phyloP scores from a whole-genome alignment of 2,329 filamentous ascomycete genomes.

The Botrytis sinoallii region DNA sequence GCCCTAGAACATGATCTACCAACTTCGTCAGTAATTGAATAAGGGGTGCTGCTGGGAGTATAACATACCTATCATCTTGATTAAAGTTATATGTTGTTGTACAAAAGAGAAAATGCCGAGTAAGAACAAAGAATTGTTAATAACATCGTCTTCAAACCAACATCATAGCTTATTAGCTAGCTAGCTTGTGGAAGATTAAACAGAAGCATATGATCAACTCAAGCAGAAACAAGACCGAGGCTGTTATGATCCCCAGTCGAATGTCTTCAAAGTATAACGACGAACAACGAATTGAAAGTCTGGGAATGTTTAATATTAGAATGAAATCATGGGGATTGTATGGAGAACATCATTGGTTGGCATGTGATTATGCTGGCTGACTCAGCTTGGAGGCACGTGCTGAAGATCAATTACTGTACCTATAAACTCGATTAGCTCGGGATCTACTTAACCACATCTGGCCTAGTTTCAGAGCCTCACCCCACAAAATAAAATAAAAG shows the following conservation, averaged over 20 bases:
- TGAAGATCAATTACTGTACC: not conserved
- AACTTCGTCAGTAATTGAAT: not conserved
- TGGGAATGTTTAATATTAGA: not conserved
- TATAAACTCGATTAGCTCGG: no score
- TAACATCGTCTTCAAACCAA: slow-evolving; percentile 2
- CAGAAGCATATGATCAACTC: not conserved
- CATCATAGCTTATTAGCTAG: not conserved
- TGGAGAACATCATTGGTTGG: not conserved
- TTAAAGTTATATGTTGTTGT: slow-evolving; percentile 5
- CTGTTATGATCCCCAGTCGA: not conserved
- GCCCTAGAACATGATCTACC: slow-evolving; percentile 82
- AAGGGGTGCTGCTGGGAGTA: not conserved
- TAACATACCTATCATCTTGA: slow-evolving; percentile 19
- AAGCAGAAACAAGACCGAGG: not conserved
- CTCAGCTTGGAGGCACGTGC: not conserved
- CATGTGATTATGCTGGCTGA: slow-evolving; percentile 11
- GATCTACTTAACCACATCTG: no score
- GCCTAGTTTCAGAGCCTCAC: no score
- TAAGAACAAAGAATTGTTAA: slow-evolving; percentile 13
- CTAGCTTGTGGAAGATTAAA: not conserved
- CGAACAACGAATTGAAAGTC: slow-evolving; percentile 3
- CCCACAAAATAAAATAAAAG: no score
- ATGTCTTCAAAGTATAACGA: not conserved
- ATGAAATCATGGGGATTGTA: slow-evolving; percentile 1
- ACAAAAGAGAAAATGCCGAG: slow-evolving; percentile 5